These are phyloP conservation scores for Kwoniella sp. DNA, from an alignment of 768 basidiomycete genomes.

Conservation along the genomic window DNA sequence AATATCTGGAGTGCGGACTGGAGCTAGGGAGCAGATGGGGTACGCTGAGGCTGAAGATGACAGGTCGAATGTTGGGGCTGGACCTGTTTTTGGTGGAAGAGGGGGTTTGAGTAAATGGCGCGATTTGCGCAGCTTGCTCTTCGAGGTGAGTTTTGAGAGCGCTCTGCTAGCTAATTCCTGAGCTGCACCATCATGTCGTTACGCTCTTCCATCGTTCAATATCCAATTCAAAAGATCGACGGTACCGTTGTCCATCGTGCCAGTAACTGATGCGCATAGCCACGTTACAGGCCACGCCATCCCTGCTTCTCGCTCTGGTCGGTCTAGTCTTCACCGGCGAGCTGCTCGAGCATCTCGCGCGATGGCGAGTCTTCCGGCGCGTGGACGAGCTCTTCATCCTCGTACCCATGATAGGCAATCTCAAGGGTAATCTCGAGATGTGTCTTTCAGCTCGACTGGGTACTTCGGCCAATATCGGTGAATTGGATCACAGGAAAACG, in stretches of 20 bases:
- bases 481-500: conserved; percentile 71
- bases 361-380: conserved; percentile 85
- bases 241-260: too few relatives aligned
- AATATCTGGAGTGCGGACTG: neutral
- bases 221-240: too few relatives aligned
- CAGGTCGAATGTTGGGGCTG: neutral
- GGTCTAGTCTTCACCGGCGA: conserved; percentile 89
- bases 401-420: conserved; percentile 82
- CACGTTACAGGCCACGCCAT: conserved; percentile 89
- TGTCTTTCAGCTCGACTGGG: conserved; percentile 94
- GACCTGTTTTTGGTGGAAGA: neutral
- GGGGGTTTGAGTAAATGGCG: conserved; percentile 13
- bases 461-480: conserved; percentile 88
- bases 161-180: neutral
- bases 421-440: conserved; percentile 98
- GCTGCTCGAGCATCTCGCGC: conserved; percentile 81
- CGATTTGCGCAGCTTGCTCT: conserved; percentile 45
- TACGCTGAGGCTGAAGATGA: conserved; percentile 22
- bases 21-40: conserved; percentile 3
- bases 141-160: conserved; percentile 42
- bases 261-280: neutral
- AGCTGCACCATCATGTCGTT: neutral
- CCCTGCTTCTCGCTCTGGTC: conserved; percentile 77
- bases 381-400: conserved; percentile 97
- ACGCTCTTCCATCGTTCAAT: too few relatives aligned